Percentiles rank a stretch among this genome's conserved stretches.
These are phyloP conservation scores for Gamarada debralockiae DNA, from an alignment of 495 filamentous ascomycete species.

Conservation along the genomic window DNA sequence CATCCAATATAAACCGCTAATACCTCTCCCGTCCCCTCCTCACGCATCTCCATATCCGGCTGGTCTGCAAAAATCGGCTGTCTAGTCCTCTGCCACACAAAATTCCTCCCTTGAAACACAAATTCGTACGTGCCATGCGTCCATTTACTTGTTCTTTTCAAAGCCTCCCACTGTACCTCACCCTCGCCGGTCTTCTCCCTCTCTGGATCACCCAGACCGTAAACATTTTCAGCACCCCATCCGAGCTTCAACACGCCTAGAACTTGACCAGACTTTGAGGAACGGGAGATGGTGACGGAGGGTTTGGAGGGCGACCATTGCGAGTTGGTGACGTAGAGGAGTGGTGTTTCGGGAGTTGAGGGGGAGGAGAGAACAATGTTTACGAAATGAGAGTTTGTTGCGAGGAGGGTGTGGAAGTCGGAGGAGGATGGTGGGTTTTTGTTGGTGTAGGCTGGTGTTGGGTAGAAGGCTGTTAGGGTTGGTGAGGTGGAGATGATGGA, in stretches of 20 bases:
- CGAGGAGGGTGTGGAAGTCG: too few relatives aligned
- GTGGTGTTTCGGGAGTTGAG: too few relatives aligned
- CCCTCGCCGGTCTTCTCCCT: too few relatives aligned
- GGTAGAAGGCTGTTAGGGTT: too few relatives aligned
- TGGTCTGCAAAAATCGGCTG: not conserved
- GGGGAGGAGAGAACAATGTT: too few relatives aligned
- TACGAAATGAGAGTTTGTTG: too few relatives aligned
- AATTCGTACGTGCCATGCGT: conserved; percentile 3
- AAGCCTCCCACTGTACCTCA: not conserved
- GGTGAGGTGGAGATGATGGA: too few relatives aligned
- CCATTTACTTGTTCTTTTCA: not conserved
- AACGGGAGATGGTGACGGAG: not conserved
- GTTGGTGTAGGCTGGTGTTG: too few relatives aligned
- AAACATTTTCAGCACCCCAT: not conserved
- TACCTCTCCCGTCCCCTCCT: not conserved
- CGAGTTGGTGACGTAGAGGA: too few relatives aligned
- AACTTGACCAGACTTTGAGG: not conserved
- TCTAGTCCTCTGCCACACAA: conserved; percentile 1
- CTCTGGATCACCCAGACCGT: not conserved
- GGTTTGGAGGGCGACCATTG: not conserved
- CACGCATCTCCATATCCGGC: conserved; percentile 12
- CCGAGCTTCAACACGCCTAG: not conserved
- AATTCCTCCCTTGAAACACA: not conserved
- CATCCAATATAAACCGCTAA: conserved; percentile 8
- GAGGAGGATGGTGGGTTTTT: too few relatives aligned